Conservation (phyloP, 169 alveolate genomes). For the Theileria orientalis region DNA sequence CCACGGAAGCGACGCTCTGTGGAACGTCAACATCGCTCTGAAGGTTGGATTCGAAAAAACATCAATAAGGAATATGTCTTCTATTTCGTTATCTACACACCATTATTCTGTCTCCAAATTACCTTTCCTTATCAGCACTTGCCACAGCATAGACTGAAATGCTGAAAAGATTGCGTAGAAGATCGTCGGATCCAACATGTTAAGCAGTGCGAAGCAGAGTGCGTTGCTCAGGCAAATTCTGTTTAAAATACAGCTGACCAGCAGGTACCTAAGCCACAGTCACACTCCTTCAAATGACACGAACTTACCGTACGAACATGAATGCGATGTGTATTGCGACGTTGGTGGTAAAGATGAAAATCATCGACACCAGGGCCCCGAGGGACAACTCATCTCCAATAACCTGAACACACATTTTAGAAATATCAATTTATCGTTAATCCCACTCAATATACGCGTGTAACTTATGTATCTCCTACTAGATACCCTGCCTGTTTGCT, state of each 20-base stretch:
- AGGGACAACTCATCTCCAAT: constrained; percentile 19
- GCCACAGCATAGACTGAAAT: constrained; percentile 72
- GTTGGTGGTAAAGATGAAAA: constrained; percentile 29
- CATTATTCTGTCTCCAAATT: not conserved
- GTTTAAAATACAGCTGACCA: constrained; percentile 57
- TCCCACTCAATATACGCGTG: no score
- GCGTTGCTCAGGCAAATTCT: constrained; percentile 61
- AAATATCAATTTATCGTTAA: not conserved
- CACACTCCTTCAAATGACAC: not conserved
- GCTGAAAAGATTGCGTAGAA: constrained; percentile 73
- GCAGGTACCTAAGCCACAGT: constrained; percentile 28
- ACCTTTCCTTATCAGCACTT: constrained; percentile 52
- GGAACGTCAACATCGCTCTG: constrained; percentile 19
- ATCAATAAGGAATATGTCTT: constrained; percentile 18
- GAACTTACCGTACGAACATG: constrained; percentile 49
- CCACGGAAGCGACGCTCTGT: constrained; percentile 42
- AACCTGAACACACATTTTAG: constrained; percentile 19
- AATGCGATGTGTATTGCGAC: constrained; percentile 17
- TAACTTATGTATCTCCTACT: no score
- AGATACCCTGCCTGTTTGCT: not conserved
- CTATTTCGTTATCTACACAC: constrained; percentile 6
- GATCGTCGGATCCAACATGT: constrained; percentile 72
- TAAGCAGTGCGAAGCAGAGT: constrained; percentile 66
- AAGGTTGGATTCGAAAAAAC: not conserved
- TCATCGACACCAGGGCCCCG: constrained; percentile 36